Conservation (phyloP, 2,329 filamentous ascomycete species). For the Bipolaris sorokiniana region DNA sequence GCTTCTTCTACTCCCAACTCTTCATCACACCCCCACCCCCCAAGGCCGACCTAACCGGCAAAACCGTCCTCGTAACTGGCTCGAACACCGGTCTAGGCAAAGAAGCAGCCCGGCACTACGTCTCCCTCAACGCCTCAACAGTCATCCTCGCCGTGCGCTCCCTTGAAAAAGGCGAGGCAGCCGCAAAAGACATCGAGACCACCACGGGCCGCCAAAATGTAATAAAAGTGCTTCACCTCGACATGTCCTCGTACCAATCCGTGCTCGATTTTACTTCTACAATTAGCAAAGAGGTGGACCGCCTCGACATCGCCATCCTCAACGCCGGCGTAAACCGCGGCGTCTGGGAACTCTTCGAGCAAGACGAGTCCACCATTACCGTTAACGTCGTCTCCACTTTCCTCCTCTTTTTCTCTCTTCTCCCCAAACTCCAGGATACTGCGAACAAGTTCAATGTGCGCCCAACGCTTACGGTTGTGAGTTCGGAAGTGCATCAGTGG, state of each 20-base stretch:
- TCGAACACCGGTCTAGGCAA: slow-evolving; percentile 56
- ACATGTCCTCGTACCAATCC: slow-evolving; percentile 50
- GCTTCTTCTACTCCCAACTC: slow-evolving; percentile 52
- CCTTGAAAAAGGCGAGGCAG: slow-evolving; percentile 53
- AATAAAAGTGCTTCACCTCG: slow-evolving; percentile 56
- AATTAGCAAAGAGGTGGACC: slow-evolving; percentile 26
- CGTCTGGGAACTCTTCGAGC: slow-evolving; percentile 32
- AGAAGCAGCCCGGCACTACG: slow-evolving; percentile 54
- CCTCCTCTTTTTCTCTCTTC: slow-evolving; percentile 40
- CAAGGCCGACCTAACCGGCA: slow-evolving; percentile 34
- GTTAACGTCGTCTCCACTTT: slow-evolving; percentile 51
- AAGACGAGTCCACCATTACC: slow-evolving; percentile 46
- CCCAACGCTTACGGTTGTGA: slow-evolving; percentile 41
- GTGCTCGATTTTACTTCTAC: slow-evolving; percentile 45
- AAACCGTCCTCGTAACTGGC: slow-evolving; percentile 57
- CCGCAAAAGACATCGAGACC: slow-evolving; percentile 50
- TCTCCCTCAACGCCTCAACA: slow-evolving; percentile 48
- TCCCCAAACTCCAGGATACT: slow-evolving; percentile 37
- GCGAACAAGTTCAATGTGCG: slow-evolving; percentile 28
- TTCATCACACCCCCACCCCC: slow-evolving; percentile 47
- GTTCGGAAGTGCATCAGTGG: slow-evolving; percentile 41
- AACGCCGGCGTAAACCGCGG: slow-evolving; percentile 49
- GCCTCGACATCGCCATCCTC: slow-evolving; percentile 47
- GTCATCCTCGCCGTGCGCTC: slow-evolving; percentile 56
- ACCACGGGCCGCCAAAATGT: slow-evolving; percentile 38